Percentiles rank a stretch among this genome's conserved stretches.
These are phyloP conservation scores for Maudiozyma humilis DNA, from an alignment of 1,139 yeast genomes.

Conservation along the genomic window DNA sequence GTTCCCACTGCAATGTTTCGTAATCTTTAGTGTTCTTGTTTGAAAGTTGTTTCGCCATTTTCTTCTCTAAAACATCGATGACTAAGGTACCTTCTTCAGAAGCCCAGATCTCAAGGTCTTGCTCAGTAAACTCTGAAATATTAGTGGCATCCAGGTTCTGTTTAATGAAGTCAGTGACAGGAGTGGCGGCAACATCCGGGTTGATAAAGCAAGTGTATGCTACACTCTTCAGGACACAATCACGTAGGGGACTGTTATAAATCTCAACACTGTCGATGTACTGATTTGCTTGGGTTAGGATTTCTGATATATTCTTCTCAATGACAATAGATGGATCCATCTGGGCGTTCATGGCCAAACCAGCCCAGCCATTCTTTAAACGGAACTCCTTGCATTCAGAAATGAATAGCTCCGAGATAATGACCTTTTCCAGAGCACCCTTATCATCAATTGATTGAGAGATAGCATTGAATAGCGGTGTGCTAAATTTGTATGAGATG, in stretches of 20 bases:
- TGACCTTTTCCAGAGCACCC: constrained; percentile 34
- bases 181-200: constrained; percentile 52
- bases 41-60: constrained; percentile 34
- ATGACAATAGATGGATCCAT: constrained; percentile 62
- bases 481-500: constrained; percentile 25
- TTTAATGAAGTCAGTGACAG: constrained; percentile 38
- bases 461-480: constrained; percentile 41
- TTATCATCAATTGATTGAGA: constrained; percentile 35
- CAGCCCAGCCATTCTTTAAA: constrained; percentile 68
- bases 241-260: constrained; percentile 23
- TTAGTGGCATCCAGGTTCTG: constrained; percentile 35
- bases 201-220: constrained; percentile 65
- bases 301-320: constrained; percentile 32
- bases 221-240: constrained; percentile 45
- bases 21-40: constrained; percentile 71
- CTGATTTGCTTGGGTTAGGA: constrained; percentile 33
- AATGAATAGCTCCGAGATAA: constrained; percentile 43
- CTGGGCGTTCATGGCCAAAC: constrained; percentile 52
- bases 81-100: constrained; percentile 66
- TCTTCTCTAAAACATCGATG: constrained; percentile 47
- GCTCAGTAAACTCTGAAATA: constrained; percentile 32
- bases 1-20: constrained; percentile 87
- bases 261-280: constrained; percentile 22
- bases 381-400: constrained; percentile 44
- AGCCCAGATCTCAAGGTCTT: constrained; percentile 54